A percentile compares a stretch with the other conserved stretches of the same genome.
Conservation (phyloP, 257 asterid genomes). For the Solanum ossicruentum region DNA sequence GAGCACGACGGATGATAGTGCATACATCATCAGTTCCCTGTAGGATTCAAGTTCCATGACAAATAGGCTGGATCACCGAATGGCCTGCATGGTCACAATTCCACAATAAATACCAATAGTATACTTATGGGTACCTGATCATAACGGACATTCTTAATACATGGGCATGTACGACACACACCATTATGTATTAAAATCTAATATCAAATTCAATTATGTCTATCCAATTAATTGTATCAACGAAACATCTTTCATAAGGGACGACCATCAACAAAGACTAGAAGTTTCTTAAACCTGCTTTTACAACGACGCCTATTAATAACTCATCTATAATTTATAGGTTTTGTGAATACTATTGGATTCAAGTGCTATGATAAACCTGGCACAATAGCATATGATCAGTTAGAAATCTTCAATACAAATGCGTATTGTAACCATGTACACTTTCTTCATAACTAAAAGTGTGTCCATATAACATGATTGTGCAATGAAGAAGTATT, state of each 20-base stretch:
- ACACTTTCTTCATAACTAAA: not conserved
- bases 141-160: not conserved
- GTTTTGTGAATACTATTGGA: not conserved
- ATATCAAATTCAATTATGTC: not conserved
- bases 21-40: not conserved
- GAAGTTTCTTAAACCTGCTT: not conserved
- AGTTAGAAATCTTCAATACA: not conserved
- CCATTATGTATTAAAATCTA: not conserved
- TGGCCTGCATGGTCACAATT: conserved; percentile 38
- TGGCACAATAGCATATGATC: not conserved
- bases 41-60: conserved; percentile 60
- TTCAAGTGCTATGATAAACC: not conserved
- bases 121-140: not conserved
- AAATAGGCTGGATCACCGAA: conserved; percentile 62
- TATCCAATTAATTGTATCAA: not conserved
- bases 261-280: not conserved
- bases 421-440: too few relatives aligned
- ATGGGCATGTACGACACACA: not conserved
- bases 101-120: not conserved
- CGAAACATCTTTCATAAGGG: not conserved
- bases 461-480: not conserved
- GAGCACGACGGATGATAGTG: not conserved
- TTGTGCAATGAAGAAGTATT: not conserved
- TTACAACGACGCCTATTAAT: not conserved
- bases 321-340: not conserved